Base-by-base conservation (phyloP, 2,329 filamentous ascomycete species). In the Thielaviopsis punctulata region DNA sequence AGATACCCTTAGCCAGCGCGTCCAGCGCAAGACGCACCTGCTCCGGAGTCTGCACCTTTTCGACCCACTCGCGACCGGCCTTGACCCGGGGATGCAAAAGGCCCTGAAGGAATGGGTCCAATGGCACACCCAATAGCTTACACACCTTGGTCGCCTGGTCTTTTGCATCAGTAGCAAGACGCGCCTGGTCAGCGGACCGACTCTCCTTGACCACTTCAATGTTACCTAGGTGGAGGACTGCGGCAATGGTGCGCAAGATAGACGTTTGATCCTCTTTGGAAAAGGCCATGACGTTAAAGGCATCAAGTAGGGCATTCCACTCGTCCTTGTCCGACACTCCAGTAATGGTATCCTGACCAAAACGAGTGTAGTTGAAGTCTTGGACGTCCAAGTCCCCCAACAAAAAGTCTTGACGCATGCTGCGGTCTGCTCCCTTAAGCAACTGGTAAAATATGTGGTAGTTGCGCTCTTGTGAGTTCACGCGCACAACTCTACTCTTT, bases 381-480 rank as follows among this genome's bases (percentile, higher is more conserved):
- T 88, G 82, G 0, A 90, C 81, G 52, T 83, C 82, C 50, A 87
- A 70, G 43, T 80, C 79, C 44, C 81, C 77, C 2, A 98, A 69
- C 27, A 93, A 69, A 53, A 96, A 82, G 12, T 86, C 79, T 51
- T 81, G 77, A 59, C 85, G 88, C 68, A 89, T 77, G 47, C 73
- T 70, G 22, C 69, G 66, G 61, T 87, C 83, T 0, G 89, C 87
- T 22, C 93, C 92, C 59, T 84, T 85, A 3, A 98, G 71, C 15
- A 98, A 74, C 66, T 98, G 93, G 63, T 98, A 98, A 65, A 98
- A 98, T 52, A 98, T 75, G 64, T 98, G 92, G 64, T 98, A 98
- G 62, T 93, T 98, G 51, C 92, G 80, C 68, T 98, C 92, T 53
- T 87, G 84, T 0, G 77, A 63, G 62, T 93, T 95, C 56, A 95